These are phyloP conservation scores for Funneliformis mosseae DNA, from an alignment of 192 early-diverging fungal genomes.

Conservation along the genomic window DNA sequence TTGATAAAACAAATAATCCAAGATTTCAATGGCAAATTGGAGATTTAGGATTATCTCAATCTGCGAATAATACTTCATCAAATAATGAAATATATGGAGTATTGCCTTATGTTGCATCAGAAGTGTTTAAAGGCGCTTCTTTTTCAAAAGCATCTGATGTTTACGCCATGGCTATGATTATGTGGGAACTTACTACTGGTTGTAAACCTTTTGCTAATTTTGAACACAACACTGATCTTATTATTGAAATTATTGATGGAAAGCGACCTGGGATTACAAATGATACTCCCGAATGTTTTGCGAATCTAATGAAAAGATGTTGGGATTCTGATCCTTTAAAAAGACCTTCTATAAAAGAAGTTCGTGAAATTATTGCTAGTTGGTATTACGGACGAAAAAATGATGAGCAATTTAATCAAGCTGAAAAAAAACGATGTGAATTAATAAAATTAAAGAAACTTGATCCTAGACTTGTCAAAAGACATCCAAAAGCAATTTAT, in stretches of 20 bases:
- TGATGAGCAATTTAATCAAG: background rate
- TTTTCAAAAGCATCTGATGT: background rate
- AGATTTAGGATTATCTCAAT: background rate
- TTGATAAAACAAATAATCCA: no score
- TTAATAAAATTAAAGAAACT: background rate
- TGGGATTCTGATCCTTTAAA: background rate
- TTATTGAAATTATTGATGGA: background rate
- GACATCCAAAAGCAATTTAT: background rate
- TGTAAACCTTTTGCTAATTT: background rate
- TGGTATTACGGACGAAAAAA: background rate
- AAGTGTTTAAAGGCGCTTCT: background rate
- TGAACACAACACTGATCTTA: background rate
- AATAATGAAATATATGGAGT: background rate
- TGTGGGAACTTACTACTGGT: background rate
- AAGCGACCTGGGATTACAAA: background rate
- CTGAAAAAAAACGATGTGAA: background rate
- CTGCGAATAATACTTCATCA: background rate
- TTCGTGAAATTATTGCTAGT: background rate
- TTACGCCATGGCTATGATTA: background rate
- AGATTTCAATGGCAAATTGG: background rate
- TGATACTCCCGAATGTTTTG: background rate
- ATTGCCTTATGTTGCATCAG: background rate
- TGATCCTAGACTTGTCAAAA: background rate
- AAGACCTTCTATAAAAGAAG: background rate
- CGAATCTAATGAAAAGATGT: background rate